These are phyloP conservation scores for Nectriaceae sp. DNA, from an alignment of 2,329 filamentous ascomycete genomes.

Conservation along the genomic window DNA sequence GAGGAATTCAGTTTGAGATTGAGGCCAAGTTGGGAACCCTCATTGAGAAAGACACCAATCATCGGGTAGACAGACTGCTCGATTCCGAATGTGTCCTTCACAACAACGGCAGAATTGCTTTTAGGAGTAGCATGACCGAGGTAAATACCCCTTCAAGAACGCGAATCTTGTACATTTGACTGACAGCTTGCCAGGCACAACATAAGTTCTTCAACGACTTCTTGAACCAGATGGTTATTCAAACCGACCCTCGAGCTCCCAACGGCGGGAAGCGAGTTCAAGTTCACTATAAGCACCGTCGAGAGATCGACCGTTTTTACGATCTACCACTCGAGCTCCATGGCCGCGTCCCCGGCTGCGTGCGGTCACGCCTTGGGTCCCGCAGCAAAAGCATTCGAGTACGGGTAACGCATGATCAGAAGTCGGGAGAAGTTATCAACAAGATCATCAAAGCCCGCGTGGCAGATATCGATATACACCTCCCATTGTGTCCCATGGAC, in stretches of 20 bases:
- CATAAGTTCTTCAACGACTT: conserved; percentile 84
- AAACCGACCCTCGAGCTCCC: conserved; percentile 58
- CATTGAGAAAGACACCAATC: conserved; percentile 70
- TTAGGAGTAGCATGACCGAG: conserved; percentile 89
- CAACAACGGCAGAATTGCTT: conserved; percentile 63
- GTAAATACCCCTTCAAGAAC: too few species aligned
- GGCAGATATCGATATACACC: conserved; percentile 83
- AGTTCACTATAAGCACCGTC: conserved; percentile 79
- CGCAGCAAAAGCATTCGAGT: conserved; percentile 46
- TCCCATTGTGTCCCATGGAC: conserved; percentile 77
- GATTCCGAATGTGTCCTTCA: conserved; percentile 70
- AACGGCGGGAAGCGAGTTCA: conserved; percentile 53
- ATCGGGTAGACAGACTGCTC: conserved; percentile 68
- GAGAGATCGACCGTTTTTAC: conserved; percentile 82
- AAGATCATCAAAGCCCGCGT: conserved; percentile 93
- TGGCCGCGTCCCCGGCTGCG: conserved; percentile 62
- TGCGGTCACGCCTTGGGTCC: conserved; percentile 58
- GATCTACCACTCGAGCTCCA: conserved; percentile 65
- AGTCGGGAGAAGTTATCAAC: conserved; percentile 67
- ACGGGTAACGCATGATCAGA: conserved; percentile 76
- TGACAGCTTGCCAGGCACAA: conserved; percentile 59
- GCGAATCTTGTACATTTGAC: not conserved
- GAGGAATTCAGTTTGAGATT: conserved; percentile 80
- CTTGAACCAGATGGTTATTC: conserved; percentile 69
- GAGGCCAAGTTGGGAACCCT: conserved; percentile 91